Base-by-base conservation (phyloP, 106 monocot genomes). In the Hemerocallis citrina region DNA sequence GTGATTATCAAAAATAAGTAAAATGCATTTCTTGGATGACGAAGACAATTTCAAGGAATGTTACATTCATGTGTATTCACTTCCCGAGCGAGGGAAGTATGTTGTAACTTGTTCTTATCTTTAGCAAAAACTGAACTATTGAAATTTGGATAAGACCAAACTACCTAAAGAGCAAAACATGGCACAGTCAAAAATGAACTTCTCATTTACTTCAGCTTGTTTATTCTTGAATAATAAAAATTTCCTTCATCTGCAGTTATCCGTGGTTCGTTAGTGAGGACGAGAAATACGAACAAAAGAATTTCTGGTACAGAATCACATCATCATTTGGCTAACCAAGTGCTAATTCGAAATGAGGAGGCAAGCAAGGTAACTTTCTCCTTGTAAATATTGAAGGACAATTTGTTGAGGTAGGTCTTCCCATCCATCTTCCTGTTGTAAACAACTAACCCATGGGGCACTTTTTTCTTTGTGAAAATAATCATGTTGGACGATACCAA, bases 221-320 rank as follows among this genome's bases (percentile, higher is more conserved):
- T 19, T 22, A 22, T 44, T 16, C 38, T 33, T 67, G n/a, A n/a
- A 5, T 20, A 46, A 33, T 62, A 32, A 3, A 36, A 0, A 22
- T 48, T 47, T 42, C 55, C 32, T 57, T 67, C 14, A 30, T 44
- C 17, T 61, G 38, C 73, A 82, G 82, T 56, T 55, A 62, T 73
- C 34, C 82, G 73, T 62, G 73, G 77, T 35, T 77, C 47, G 42
- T n/a, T 74, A 46, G 64, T 66, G 39, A 82, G 82, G 46, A 82
- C n/a, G n/a, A n/a, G n/a, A n/a, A n/a, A n/a, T n/a, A n/a, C n/a
- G n/a, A n/a, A n/a, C n/a, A n/a, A n/a, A 70, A 29, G 63, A 63
- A 3, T 68, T 72, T 35, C 16, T 13, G 59, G 40, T 43, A 27
- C 27, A 3, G n/a, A 22, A 7, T 63, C 49, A 22, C 30, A 50